Evolutionary conservation across 2,329 filamentous ascomycete genomes (phyloP), one percentile per base, ranked within the genome.

Genomic region (Microcyclospora tardicrescens): DNA sequence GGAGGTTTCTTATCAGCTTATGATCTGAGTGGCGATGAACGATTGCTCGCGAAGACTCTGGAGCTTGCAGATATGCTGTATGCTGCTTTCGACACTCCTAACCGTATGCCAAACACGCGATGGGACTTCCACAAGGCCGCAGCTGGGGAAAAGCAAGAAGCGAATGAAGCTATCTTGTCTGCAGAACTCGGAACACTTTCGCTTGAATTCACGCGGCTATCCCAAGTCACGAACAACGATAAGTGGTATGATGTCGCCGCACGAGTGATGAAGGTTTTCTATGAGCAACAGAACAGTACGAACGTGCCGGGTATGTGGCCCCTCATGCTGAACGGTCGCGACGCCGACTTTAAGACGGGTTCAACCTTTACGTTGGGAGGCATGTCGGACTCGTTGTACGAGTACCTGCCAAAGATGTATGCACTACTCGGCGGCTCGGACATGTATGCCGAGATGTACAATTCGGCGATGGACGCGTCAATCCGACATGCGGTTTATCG

Each of bases 381-480:
- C 0, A 61, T 62, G 59, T 47, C 55, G 3, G 60, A 62, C 41
- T 53, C 48, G 8, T 38, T 57, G 2, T 62, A 60, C 46, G 60
- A 62, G 38, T 62, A 70, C 43, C 56, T 71, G 0, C 61, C 65
- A 2, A 71, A 71, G 46, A 63, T 67, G 54, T 62, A 63, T 39
- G 55, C 65, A 16, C 57, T 71, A 1, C 60, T 69, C 1, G 65
- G 67, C 28, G 68, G 69, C 10, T 49, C 55, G 6, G 59, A 65
- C 6, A 55, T 63, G 10, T 73, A 72, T 50, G 54, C 62, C 14
- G 68, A 66, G 11, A 60, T 77, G 35, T 84, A 79, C 52, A 73
- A 81, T 44, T 64, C 55, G 35, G 54, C 60, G 2, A 63, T 64
- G 52, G 40, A 51, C 5, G 57, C 66, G 0, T 65, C 65, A 2